Base-by-base conservation (phyloP, 129 eudicot species). In the Helichrysum umbraculigerum region DNA sequence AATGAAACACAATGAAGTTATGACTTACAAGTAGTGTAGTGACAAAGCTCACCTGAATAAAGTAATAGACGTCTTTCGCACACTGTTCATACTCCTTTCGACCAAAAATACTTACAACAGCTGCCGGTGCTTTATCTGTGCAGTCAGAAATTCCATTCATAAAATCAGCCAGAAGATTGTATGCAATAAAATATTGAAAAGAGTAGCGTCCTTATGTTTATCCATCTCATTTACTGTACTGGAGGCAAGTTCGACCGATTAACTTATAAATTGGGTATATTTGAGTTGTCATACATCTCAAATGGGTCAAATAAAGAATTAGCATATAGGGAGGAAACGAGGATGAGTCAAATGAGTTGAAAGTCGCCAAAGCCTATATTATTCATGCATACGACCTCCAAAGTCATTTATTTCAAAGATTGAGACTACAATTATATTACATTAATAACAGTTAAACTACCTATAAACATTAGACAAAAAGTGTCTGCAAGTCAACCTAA, bases 61-160 rank as follows among this genome's bases (percentile, higher is more conserved):
- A 95, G 84, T 76, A 87, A 86, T 91, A 91, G 47, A 95, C 88
- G 82, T 91, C 99, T 85, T 87, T 86, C 57, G 90, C 99, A 85
- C 96, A 89, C 66, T 89, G 94, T 69, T 89, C 99, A 83, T 95
- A 95, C 78, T 89, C 97, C 85, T 89, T 95, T 28, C 86, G 94
- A 66, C 99, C 99, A 83, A 95, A 86, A 83, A 95, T 85, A 77
- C 99, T 82, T 34, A 87, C 92, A 64, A 95, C 80, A 72, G 97
- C 92, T 74, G 94, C 87, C 70, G 99, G 99, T 68, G 99, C 97
- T 72, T 87, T 95, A 83, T 91, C 94, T 86, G 88, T 61, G 68
- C 64, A 47, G 59, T 30, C 25, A 59, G 58, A 37, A 67, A 30
- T 37, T 65, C 60, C 32, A 39, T 62, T 78, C n/a, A 65, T 60